phyloP scores from a whole-genome alignment of 306 rosid genomes.

The Herpetospermum pedunculosum region DNA sequence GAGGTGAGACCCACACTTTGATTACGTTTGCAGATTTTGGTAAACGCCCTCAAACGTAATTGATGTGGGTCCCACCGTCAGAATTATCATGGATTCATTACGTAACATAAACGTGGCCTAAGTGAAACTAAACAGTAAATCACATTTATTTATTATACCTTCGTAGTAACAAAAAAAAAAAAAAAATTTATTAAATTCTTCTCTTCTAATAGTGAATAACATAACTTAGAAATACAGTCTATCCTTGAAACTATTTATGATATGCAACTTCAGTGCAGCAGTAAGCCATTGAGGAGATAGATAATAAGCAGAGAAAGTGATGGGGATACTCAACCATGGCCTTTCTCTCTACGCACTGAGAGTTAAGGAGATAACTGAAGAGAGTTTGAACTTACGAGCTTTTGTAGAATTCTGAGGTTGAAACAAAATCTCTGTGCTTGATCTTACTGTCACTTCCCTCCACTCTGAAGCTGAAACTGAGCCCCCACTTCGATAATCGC shows the following conservation, averaged over 20 bases:
- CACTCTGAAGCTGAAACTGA: slow-evolving; percentile 36
- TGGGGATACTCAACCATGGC: neutral
- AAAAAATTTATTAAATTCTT: neutral
- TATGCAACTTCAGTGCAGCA: neutral
- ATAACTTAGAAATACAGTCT: neutral
- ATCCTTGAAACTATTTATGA: neutral
- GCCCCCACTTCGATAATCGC: slow-evolving; percentile 65
- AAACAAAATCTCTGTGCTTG: slow-evolving; percentile 67
- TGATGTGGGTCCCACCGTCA: no score
- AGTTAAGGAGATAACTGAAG: slow-evolving; percentile 53
- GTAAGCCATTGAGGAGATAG: neutral
- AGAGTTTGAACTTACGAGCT: slow-evolving; percentile 60
- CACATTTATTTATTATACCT: neutral
- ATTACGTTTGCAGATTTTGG: no score
- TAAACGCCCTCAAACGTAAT: no score
- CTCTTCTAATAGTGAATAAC: neutral
- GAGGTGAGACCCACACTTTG: no score
- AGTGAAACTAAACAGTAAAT: neutral
- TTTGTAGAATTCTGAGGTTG: slow-evolving; percentile 42
- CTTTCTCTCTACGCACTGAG: slow-evolving; percentile 46
- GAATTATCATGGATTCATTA: no score
- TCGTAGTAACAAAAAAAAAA: neutral
- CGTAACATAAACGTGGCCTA: no score
- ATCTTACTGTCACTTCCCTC: slow-evolving; percentile 64
- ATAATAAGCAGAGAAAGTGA: neutral